Evolutionary conservation across 225 moss, liverwort and hornwort genomes (phyloP).

Genomic region (Anthoceros angustus): DNA sequence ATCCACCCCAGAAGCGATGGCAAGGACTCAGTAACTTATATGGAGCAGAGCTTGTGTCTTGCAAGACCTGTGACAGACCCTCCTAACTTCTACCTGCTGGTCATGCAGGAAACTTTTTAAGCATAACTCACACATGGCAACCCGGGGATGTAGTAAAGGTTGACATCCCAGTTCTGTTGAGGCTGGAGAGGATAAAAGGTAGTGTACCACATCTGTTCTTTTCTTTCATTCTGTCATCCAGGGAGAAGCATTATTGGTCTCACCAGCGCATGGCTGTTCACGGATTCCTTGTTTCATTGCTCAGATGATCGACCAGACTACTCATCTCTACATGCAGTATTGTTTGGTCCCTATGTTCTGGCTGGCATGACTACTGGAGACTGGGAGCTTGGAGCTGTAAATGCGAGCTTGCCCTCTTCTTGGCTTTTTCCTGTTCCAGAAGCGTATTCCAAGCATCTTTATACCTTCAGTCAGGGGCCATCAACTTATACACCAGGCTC

Average conservation of each 20-base stretch:
- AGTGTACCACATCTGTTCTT: neutral
- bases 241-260: neutral
- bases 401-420: conserved; percentile 23
- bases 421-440: conserved; percentile 55
- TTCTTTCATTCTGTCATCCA: neutral
- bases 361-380: conserved; percentile 62
- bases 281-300: neutral
- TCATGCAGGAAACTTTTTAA: conserved; percentile 38
- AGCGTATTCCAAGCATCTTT: conserved; percentile 31
- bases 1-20: too few species aligned
- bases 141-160: conserved; percentile 39
- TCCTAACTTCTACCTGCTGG: neutral
- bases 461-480: conserved; percentile 46
- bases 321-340: conserved; percentile 50
- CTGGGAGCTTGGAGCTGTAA: conserved; percentile 32
- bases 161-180: conserved; percentile 30
- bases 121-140: conserved; percentile 43
- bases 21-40: neutral
- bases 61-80: neutral
- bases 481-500: conserved; percentile 4
- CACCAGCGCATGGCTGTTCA: neutral
- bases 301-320: conserved; percentile 56
- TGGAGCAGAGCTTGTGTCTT: neutral
- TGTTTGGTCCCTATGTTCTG: conserved; percentile 75
- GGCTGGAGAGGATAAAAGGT: conserved; percentile 84